Conservation (phyloP, 208 protist genomes). For the Leishmania mexicana region DNA sequence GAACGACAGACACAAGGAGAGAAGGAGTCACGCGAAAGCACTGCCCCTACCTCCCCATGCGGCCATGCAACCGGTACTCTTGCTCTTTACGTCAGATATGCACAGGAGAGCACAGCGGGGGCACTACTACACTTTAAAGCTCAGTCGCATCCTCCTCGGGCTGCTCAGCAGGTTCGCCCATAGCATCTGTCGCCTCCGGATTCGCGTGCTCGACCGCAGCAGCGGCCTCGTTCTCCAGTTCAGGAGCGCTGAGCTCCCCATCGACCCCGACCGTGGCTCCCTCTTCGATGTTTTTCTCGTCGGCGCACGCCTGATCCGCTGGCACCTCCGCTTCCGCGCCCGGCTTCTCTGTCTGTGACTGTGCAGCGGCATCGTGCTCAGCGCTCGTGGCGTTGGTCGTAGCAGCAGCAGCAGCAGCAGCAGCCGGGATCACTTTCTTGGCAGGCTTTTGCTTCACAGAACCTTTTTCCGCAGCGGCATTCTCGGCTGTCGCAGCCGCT, state of each 20-base stretch:
- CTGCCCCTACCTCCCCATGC: not conserved
- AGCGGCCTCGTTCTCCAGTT: not conserved
- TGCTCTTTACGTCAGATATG: not conserved
- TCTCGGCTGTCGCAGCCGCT: not conserved
- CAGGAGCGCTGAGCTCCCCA: not conserved
- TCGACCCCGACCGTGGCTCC: not conserved
- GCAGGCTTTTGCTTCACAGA: not conserved
- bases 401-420: not conserved
- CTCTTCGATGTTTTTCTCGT: not conserved
- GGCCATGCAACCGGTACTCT: not conserved
- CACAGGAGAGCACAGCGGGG: not conserved
- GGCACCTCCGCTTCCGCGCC: not conserved
- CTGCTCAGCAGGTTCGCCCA: too few relatives aligned
- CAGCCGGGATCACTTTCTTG: not conserved
- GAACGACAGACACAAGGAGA: not conserved
- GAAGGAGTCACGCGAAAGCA: not conserved
- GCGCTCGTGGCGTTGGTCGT: too few relatives aligned
- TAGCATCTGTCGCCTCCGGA: not conserved
- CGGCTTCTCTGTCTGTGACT: not conserved
- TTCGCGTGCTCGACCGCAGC: not conserved
- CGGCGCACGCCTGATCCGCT: not conserved
- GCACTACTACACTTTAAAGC: not conserved
- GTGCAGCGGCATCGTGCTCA: not conserved
- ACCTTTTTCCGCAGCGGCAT: not conserved
- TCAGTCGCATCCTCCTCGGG: not conserved